These are phyloP conservation scores for Hypoxylon sp. DNA, from an alignment of 2,329 filamentous ascomycete species.

Conservation along the genomic window DNA sequence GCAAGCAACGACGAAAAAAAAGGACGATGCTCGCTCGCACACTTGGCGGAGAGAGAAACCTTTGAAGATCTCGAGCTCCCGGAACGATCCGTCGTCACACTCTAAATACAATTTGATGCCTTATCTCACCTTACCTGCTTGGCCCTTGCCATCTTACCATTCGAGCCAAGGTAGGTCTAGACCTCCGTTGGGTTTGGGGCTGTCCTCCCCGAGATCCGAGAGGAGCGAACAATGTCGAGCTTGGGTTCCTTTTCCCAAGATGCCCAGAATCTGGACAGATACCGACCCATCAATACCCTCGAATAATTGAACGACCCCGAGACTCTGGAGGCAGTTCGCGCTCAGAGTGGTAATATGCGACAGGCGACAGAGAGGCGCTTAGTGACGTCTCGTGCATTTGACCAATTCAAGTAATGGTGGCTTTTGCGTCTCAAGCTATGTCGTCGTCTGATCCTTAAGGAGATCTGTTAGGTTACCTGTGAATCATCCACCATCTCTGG, in stretches of 20 bases:
- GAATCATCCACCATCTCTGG: not conserved
- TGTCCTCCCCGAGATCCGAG: not conserved
- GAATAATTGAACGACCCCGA: not conserved
- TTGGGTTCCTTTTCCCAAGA: not conserved
- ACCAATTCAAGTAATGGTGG: not conserved
- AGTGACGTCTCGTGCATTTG: not conserved
- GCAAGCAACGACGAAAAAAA: not conserved
- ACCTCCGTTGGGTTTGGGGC: not conserved
- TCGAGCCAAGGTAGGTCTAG: not conserved
- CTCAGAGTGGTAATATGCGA: not conserved
- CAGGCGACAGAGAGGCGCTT: not conserved
- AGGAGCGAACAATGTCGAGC: not conserved
- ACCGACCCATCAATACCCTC: not conserved
- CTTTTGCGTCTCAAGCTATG: not conserved
- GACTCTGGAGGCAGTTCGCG: not conserved
- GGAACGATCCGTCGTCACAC: not conserved
- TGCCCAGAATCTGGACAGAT: not conserved
- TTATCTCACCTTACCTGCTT: not conserved
- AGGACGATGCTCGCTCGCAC: not conserved
- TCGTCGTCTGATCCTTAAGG: not conserved
- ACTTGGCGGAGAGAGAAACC: not conserved
- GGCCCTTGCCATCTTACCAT: not conserved
- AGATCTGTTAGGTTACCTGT: not conserved
- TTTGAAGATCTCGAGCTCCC: not conserved
- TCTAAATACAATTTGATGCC: not conserved